These are phyloP conservation scores for Coemansia sp. DNA, from an alignment of 192 early-diverging fungal genomes.

Conservation along the genomic window DNA sequence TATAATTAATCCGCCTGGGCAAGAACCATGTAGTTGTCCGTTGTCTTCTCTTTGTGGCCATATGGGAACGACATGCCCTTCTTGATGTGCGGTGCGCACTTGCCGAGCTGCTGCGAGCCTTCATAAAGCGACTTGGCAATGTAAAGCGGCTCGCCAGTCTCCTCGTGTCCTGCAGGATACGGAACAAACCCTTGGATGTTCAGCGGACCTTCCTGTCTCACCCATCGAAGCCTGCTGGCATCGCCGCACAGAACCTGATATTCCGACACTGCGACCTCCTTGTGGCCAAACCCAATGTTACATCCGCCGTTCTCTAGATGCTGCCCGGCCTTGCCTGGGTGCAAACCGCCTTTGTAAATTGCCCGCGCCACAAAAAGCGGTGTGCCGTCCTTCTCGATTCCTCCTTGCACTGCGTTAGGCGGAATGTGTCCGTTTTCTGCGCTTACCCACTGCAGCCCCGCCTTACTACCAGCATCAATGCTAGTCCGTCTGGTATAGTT, in stretches of 20 bases:
- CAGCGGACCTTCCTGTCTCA: constrained; percentile 50
- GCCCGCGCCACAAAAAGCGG: constrained; percentile 62
- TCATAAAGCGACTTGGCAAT: constrained; percentile 54
- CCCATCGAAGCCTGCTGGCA: constrained; percentile 60
- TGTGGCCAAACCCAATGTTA: constrained; percentile 60
- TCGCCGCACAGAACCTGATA: constrained; percentile 68
- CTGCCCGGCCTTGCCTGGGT: constrained; percentile 55
- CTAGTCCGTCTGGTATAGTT: not conserved
- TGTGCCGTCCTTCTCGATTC: constrained; percentile 60
- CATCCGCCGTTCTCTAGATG: constrained; percentile 55
- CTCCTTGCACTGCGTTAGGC: constrained; percentile 60
- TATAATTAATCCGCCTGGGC: constrained; percentile 27
- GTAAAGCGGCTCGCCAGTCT: constrained; percentile 51
- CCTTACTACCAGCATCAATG: not conserved
- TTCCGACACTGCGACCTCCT: constrained; percentile 53
- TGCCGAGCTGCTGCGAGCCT: constrained; percentile 58
- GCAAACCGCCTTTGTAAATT: constrained; percentile 57
- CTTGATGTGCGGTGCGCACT: constrained; percentile 55
- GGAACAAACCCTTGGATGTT: constrained; percentile 43
- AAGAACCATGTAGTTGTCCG: constrained; percentile 53
- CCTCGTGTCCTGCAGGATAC: constrained; percentile 50
- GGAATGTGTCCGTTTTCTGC: constrained; percentile 50
- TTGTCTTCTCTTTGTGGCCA: constrained; percentile 49
- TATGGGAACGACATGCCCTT: constrained; percentile 56
- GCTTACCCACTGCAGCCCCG: constrained; percentile 47